phyloP scores from a whole-genome alignment of 768 basidiomycete species.

The Leucosporidium yakuticum region DNA sequence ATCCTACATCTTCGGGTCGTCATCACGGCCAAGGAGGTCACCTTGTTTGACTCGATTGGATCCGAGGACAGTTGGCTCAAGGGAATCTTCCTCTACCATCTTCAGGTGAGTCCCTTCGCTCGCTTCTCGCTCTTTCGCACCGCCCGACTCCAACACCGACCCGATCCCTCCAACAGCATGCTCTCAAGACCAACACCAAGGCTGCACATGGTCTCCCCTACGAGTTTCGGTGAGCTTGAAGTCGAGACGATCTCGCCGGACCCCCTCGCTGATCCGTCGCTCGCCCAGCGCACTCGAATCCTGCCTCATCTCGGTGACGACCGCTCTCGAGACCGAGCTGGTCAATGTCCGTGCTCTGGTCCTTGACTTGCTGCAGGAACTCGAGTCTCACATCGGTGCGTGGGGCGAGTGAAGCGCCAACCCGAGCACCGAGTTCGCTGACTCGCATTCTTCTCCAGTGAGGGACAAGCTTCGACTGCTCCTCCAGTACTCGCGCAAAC shows the following conservation, averaged over 20 bases:
- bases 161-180: slow-evolving; percentile 8
- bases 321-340: slow-evolving; percentile 93
- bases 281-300: slow-evolving; percentile 81
- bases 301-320: slow-evolving; percentile 80
- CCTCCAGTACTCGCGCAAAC: slow-evolving; percentile 81
- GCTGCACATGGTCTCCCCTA: slow-evolving; percentile 59
- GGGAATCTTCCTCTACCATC: slow-evolving; percentile 30
- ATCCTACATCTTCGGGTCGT: slow-evolving; percentile 91
- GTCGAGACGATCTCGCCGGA: not conserved
- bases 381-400: slow-evolving; percentile 79
- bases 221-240: slow-evolving; percentile 53
- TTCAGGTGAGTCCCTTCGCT: slow-evolving; percentile 15
- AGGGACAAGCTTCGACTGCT: slow-evolving; percentile 87
- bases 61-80: slow-evolving; percentile 47
- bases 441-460: slow-evolving; percentile 40
- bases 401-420: not conserved
- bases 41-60: slow-evolving; percentile 89
- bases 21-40: slow-evolving; percentile 83
- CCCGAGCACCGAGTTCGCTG: not conserved
- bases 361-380: slow-evolving; percentile 78
- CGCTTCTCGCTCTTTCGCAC: not conserved
- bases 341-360: slow-evolving; percentile 86
- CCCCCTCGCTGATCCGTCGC: not conserved
- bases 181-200: slow-evolving; percentile 28
- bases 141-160: not conserved